These are phyloP conservation scores for Chenopodium berlandieri DNA, from an alignment of 148 eudicot genomes.

Conservation along the genomic window DNA sequence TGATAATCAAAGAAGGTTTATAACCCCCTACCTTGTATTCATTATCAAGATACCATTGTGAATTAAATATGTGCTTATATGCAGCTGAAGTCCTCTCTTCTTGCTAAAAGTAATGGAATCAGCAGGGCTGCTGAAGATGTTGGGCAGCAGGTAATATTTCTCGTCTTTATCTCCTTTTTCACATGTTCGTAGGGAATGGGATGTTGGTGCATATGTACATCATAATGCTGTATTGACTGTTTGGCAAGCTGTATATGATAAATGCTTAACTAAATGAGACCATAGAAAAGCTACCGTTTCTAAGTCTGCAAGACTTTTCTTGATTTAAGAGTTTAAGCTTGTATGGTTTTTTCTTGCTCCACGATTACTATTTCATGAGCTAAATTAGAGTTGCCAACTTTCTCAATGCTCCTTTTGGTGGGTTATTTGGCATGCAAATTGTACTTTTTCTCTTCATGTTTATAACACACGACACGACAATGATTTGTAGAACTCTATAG, in stretches of 20 bases:
- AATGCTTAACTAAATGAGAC: neutral
- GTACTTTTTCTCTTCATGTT: neutral
- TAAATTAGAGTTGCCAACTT: neutral
- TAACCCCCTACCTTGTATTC: neutral
- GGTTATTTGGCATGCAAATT: neutral
- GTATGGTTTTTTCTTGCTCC: neutral
- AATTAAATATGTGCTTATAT: constrained; percentile 13
- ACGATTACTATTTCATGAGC: neutral
- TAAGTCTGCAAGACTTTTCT: neutral
- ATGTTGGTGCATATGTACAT: neutral
- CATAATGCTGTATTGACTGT: constrained; percentile 9
- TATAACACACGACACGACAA: neutral
- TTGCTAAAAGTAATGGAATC: constrained; percentile 30
- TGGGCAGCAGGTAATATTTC: constrained; percentile 45
- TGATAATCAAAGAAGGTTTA: neutral
- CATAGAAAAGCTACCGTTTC: neutral
- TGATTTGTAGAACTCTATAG: too few species aligned
- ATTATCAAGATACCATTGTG: neutral
- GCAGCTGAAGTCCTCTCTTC: constrained; percentile 44
- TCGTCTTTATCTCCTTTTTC: neutral
- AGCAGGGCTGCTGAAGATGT: constrained; percentile 41
- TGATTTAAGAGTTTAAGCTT: neutral
- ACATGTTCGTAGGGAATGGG: neutral
- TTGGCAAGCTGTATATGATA: neutral
- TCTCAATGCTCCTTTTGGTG: neutral